Evolutionary conservation across 2,329 filamentous ascomycete species (phyloP), one percentile per base, ranked within the genome.

Genomic region (Anisogramma anomala): DNA sequence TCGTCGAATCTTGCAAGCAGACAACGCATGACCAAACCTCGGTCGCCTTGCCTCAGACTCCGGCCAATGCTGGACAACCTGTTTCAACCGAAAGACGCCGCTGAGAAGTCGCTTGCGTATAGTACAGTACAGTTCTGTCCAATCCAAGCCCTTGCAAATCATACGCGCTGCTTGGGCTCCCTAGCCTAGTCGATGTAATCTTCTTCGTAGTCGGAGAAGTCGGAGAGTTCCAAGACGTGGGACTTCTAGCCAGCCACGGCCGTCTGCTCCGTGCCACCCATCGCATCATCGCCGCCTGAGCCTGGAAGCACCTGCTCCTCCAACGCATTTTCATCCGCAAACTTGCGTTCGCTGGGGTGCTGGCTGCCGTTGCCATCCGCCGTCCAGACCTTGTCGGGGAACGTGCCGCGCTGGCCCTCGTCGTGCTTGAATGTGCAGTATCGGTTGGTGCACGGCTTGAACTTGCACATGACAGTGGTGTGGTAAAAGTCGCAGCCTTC

Each of bases 331-430:
- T 84, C 80, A 43, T 85, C 78, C 37, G 89, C 78, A 63, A 94
- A 95, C 57, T 84, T 89, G 53, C 88, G 73, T 61, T 94, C 85
- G 55, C 86, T 94, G 36, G 94, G 79, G 58, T 94, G 85, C 43
- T 74, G 67, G 51, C 71, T 73, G 17, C 62, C 65, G 26, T 71
- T 73, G 17, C 62, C 65, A 26, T 71, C 74, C 3, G 85, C 74
- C 14, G 80, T 87, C 89, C 89, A 96, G 20, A 93, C 85, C 65
- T 94, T 95, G 60, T 93, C 85, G 47, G 80, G 75, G 62, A 87
- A 89, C 11, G 74, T 77, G 37, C 84, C 86, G 52, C 84, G 78
- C 66, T 98, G 91, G 10, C 89, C 91, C 41, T 93, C 86, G 30
- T 79, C 82, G 60, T 98, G 91, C 61, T 87, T 87, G 66, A 86